phyloP scores from a whole-genome alignment of 305 asterid species.

The Fraxinus sp. region DNA sequence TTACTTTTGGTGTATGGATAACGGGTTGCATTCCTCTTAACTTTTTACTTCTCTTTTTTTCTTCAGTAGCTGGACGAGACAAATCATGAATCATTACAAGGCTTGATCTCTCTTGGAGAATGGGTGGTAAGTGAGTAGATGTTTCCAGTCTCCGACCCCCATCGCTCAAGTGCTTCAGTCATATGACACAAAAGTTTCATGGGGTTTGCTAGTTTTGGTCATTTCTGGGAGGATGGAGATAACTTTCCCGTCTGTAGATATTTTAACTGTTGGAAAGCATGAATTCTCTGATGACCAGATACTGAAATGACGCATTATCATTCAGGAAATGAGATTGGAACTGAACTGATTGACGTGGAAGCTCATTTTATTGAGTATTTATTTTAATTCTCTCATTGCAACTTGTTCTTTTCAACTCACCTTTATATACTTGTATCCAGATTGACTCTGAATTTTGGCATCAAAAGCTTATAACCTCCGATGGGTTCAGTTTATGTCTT shows the following conservation, averaged over 20 bases:
- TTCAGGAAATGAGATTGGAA: constrained; percentile 20
- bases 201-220: not conserved
- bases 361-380: constrained; percentile 22
- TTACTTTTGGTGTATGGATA: not conserved
- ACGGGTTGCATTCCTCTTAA: not conserved
- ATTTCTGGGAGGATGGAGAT: constrained; percentile 27
- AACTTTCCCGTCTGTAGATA: constrained; percentile 47
- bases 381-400: constrained; percentile 27
- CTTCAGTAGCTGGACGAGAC: constrained; percentile 12
- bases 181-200: not conserved
- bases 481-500: not conserved
- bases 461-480: constrained; percentile 5
- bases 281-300: constrained; percentile 18
- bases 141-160: constrained; percentile 29
- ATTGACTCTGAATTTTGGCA: constrained; percentile 26
- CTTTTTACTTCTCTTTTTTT: constrained; percentile 6
- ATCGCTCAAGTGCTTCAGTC: constrained; percentile 13
- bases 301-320: constrained; percentile 13
- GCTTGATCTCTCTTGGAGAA: constrained; percentile 30
- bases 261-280: constrained; percentile 41
- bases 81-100: constrained; percentile 14
- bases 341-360: not conserved
- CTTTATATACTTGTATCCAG: constrained; percentile 22
- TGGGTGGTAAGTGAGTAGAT: constrained; percentile 32
- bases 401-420: constrained; percentile 8